These are phyloP conservation scores for Rhynchosporium agropyri DNA, from an alignment of 2,329 filamentous ascomycete genomes.

Conservation along the genomic window DNA sequence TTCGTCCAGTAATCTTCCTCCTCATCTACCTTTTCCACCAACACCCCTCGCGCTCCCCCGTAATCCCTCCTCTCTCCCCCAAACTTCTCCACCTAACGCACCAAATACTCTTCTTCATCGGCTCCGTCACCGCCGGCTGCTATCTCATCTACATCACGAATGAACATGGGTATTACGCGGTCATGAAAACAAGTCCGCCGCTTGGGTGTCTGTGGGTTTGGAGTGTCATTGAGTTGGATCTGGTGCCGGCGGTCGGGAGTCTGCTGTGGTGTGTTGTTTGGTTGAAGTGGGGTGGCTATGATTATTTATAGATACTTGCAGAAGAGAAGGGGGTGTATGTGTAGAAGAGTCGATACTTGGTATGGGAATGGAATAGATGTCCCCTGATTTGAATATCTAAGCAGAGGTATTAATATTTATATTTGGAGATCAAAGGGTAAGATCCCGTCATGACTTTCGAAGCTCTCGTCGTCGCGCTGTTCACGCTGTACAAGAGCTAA, in stretches of 20 bases:
- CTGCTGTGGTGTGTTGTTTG: conserved; percentile 43
- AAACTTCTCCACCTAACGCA: conserved; percentile 53
- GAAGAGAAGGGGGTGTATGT: neutral
- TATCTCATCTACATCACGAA: conserved; percentile 85
- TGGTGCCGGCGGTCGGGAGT: conserved; percentile 64
- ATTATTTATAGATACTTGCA: conserved; percentile 28
- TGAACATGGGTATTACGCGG: conserved; percentile 75
- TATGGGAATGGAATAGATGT: no score
- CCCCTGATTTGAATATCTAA: no score
- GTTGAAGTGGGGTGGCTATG: conserved; percentile 36
- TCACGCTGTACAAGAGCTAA: no score
- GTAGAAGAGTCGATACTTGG: neutral
- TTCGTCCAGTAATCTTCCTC: conserved; percentile 43
- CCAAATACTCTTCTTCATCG: conserved; percentile 64
- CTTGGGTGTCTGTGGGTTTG: conserved; percentile 91
- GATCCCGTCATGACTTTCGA: no score
- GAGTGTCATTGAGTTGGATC: conserved; percentile 83
- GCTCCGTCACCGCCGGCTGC: conserved; percentile 66
- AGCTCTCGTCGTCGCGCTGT: no score
- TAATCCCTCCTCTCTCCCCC: conserved; percentile 54
- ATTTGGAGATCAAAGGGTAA: no score
- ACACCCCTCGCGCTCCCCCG: conserved; percentile 47
- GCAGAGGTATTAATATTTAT: no score
- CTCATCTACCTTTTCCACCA: conserved; percentile 43
- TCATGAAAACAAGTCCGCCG: conserved; percentile 91